Base-by-base conservation (phyloP, 768 basidiomycete genomes). In the Tylopilus sp. region DNA sequence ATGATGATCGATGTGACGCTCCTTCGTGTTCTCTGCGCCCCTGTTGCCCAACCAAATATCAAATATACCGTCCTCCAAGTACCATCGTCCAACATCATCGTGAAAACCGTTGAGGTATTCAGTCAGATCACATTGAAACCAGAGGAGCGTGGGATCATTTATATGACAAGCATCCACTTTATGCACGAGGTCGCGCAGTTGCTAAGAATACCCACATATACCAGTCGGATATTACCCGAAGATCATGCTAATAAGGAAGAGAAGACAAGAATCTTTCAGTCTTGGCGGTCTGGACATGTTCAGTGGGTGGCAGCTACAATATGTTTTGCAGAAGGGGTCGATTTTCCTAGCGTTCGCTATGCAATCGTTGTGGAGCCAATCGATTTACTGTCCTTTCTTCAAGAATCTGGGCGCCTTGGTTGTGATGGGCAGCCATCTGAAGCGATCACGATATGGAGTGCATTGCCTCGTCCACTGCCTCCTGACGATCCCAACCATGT, bases 391-490 rank as follows among this genome's bases (percentile, higher is more conserved):
- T 50, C 22, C 0, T 53, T 61, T 37, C 58, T 61, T 10, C 60
- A 60, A 37, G 60, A 61, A 7, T 60, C 51, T 8, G 52, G 60
- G 0, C 48, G 17, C 4, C 54, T 61, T 10, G 60, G 60, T 0
- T 24, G 45, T 19, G 57, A 61, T 16, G 45, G 58, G 0, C 1
- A 25, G 4, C 16, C 7, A 1, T 61, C 48, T 0, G 9, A 46
- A 0, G 28, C 54, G 0, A 10, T 61, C n/a, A 37, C 45, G 0
- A 43, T 61, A 30, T 61, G 53, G 50, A 59, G 51, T 21, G 8
- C 8, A 1, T 0, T n/a, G 0, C 52, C 41, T 0, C 8, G 0
- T 0, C 24, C 10, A 1, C 26, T 52, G 1, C n/a, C 30, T 19
- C 2, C 26, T 4, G 22, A 38, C 1, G 45, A 52, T 25, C 31